phyloP scores from a whole-genome alignment of 441 rosid species.

The Croton setiger region DNA sequence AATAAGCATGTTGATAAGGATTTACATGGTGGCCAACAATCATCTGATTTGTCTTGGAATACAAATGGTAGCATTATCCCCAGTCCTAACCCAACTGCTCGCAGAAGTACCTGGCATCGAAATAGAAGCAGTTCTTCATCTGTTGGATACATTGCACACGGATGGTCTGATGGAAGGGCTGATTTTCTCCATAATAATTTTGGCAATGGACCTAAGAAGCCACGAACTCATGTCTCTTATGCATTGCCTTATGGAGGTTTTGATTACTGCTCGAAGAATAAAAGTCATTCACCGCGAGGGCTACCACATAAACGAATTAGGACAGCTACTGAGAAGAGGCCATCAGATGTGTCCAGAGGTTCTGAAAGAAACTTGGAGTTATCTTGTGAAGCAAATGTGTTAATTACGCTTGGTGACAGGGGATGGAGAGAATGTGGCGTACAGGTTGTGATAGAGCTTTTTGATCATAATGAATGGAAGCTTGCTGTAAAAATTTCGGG shows the following conservation, averaged over 20 bases:
- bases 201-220: conserved; percentile 83
- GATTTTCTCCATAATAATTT: conserved; percentile 53
- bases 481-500: conserved; percentile 76
- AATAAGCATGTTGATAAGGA: conserved; percentile 38
- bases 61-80: conserved; percentile 53
- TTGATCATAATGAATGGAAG: conserved; percentile 88
- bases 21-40: conserved; percentile 32
- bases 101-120: conserved; percentile 76
- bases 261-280: conserved; percentile 54
- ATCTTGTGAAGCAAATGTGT: conserved; percentile 74
- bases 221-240: conserved; percentile 90
- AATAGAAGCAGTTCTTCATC: conserved; percentile 50
- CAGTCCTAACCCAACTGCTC: conserved; percentile 86
- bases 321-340: conserved; percentile 66
- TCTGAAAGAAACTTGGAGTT: conserved; percentile 60
- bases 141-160: conserved; percentile 47
- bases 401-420: conserved; percentile 68
- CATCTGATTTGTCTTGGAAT: conserved; percentile 51
- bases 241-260: conserved; percentile 63
- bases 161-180: conserved; percentile 75
- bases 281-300: conserved; percentile 48
- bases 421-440: conserved; percentile 93
- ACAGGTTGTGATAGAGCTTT: conserved; percentile 64
- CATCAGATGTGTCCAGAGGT: conserved; percentile 46
- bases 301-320: conserved; percentile 72